Evolutionary conservation across 108 stramenopile genomes (phyloP).

Genomic region (Cylindrotheca closterium): DNA sequence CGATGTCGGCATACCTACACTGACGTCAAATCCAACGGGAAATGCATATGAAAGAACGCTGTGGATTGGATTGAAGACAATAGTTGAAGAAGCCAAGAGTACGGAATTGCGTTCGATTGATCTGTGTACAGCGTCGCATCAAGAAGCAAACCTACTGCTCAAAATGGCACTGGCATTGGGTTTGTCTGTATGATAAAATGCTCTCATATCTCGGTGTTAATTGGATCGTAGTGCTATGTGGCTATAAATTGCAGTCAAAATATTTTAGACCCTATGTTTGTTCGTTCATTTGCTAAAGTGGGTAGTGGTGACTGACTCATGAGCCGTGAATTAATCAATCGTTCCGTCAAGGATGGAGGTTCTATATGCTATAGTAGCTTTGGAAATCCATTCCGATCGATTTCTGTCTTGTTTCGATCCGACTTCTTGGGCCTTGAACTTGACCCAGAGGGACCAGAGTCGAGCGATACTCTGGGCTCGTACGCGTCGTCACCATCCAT

Average conservation of each 20-base stretch:
- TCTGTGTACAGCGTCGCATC: constrained; percentile 5
- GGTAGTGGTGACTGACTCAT: too few relatives aligned
- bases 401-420: background rate
- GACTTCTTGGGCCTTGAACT: too few relatives aligned
- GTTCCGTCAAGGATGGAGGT: background rate
- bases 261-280: too few relatives aligned
- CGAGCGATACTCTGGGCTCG: too few relatives aligned
- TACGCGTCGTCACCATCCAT: too few relatives aligned
- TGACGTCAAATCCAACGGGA: constrained; percentile 17
- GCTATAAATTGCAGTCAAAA: too few relatives aligned
- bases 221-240: too few relatives aligned
- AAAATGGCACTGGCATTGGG: constrained; percentile 17
- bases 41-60: constrained; percentile 21
- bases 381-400: background rate
- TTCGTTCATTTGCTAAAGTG: too few relatives aligned
- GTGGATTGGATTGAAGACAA: constrained; percentile 19
- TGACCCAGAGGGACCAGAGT: too few relatives aligned
- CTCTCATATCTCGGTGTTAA: too few relatives aligned
- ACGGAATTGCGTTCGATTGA: constrained; percentile 14
- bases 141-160: constrained; percentile 30
- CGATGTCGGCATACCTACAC: constrained; percentile 6
- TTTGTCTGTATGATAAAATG: background rate
- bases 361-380: too few relatives aligned
- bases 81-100: constrained; percentile 31
- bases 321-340: background rate